Conservation (phyloP, 1,284 basidiomycete genomes). For the Fomitopsis palustris region DNA sequence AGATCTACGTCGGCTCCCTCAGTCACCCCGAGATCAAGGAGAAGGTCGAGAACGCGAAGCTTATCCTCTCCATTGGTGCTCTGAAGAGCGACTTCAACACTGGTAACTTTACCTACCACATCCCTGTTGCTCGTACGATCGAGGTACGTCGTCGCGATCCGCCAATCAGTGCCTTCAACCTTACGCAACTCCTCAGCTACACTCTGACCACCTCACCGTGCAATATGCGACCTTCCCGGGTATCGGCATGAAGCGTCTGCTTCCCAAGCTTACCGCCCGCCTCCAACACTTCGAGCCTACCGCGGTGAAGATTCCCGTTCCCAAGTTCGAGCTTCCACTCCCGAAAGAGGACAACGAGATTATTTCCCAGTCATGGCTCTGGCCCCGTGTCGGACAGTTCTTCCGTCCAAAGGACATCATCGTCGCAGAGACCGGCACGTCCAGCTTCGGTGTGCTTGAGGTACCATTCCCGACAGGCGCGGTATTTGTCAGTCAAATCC, state of each 20-base stretch:
- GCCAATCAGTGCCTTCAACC: no score
- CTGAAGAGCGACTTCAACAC: constrained; percentile 91
- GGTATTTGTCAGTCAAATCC: constrained; percentile 70
- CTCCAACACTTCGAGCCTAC: constrained; percentile 39
- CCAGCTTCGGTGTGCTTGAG: constrained; percentile 50
- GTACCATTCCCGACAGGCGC: constrained; percentile 69
- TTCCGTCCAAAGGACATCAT: constrained; percentile 78
- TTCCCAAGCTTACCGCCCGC: constrained; percentile 64
- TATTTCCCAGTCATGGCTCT: constrained; percentile 82
- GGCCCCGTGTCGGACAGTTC: constrained; percentile 81
- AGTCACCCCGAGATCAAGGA: constrained; percentile 71
- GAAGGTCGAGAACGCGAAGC: constrained; percentile 78
- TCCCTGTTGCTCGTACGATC: constrained; percentile 56
- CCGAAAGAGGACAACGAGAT: constrained; percentile 45
- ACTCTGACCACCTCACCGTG: constrained; percentile 77
- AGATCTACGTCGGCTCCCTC: constrained; percentile 83
- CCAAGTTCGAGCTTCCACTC: constrained; percentile 42
- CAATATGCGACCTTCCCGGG: constrained; percentile 58
- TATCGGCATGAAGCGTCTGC: constrained; percentile 70
- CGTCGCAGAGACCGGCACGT: constrained; percentile 79
- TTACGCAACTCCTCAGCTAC: constrained; percentile 49
- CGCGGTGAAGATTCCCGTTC: constrained; percentile 44
- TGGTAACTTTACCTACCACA: constrained; percentile 76
- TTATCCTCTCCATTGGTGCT: constrained; percentile 81
- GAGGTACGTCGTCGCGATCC: constrained; percentile 43